Conservation (phyloP, 768 basidiomycete genomes). For the Rhodotorula graminis region DNA sequence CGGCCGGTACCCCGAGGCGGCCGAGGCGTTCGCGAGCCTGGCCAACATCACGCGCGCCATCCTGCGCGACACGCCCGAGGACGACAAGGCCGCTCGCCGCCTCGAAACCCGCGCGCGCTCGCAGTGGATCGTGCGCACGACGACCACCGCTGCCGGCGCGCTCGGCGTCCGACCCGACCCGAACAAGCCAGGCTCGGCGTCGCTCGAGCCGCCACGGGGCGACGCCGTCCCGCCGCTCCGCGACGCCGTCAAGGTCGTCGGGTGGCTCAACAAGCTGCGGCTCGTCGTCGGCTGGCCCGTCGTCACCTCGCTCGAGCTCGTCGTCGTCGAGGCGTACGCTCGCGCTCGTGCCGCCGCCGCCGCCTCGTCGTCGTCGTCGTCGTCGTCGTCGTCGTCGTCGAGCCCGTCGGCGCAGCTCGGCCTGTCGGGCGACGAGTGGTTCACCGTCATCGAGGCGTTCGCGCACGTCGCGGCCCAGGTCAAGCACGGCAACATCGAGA, state of each 20-base stretch:
- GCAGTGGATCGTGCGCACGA: slow-evolving; percentile 7
- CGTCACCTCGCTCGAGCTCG: not conserved
- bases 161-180: slow-evolving; percentile 7
- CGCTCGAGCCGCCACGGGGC: not conserved
- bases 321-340: slow-evolving; percentile 28
- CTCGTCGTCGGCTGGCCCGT: slow-evolving; percentile 7
- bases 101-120: not conserved
- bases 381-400: not conserved
- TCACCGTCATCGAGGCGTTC: slow-evolving; percentile 31
- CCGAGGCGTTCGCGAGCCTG: slow-evolving; percentile 12
- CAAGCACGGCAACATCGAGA: not conserved
- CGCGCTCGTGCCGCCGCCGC: not conserved
- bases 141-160: not conserved
- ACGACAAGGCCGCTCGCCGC: not conserved
- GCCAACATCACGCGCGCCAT: slow-evolving; percentile 27
- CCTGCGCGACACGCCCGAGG: slow-evolving; percentile 14
- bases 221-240: not conserved
- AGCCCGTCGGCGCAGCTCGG: not conserved
- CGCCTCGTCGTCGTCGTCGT: not conserved
- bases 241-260: slow-evolving; percentile 7
- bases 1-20: slow-evolving; percentile 3
- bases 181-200: not conserved
- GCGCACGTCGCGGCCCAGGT: slow-evolving; percentile 6
- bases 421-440: slow-evolving; percentile 26
- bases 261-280: slow-evolving; percentile 14